These are phyloP conservation scores for Fusarium protoensiforme DNA, from an alignment of 2,329 filamentous ascomycete genomes.

Conservation along the genomic window DNA sequence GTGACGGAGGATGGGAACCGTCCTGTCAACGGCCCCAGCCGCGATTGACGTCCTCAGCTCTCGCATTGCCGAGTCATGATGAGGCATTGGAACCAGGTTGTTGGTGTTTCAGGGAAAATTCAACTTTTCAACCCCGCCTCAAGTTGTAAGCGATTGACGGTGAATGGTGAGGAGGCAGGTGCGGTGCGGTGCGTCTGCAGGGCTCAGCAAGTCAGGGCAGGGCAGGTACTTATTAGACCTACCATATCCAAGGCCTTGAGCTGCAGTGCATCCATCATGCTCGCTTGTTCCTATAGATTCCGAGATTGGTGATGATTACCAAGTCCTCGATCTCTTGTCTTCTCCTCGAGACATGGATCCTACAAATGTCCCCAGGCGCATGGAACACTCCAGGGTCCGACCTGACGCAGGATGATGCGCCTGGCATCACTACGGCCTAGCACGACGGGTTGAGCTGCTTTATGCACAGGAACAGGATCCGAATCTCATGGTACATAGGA, in stretches of 20 bases:
- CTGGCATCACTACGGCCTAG: not conserved
- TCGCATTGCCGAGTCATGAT: constrained; percentile 30
- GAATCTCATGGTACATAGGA: constrained; percentile 12
- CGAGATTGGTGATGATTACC: constrained; percentile 2
- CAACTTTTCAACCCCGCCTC: constrained; percentile 5
- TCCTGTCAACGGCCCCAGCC: constrained; percentile 5
- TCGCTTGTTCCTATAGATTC: constrained; percentile 7
- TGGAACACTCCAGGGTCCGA: constrained; percentile 14
- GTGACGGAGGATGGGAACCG: constrained; percentile 18
- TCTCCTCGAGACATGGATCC: not conserved
- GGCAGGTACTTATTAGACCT: not conserved
- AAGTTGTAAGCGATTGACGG: constrained; percentile 11
- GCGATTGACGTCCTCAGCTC: constrained; percentile 4
- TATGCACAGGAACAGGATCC: constrained; percentile 20
- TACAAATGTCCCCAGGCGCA: constrained; percentile 21
- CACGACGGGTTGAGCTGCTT: constrained; percentile 2
- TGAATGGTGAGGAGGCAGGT: constrained; percentile 10
- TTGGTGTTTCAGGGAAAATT: constrained; percentile 31
- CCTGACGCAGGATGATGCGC: not conserved
- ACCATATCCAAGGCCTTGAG: not conserved
- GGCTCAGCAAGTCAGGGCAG: not conserved
- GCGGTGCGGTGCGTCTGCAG: not conserved
- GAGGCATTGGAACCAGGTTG: constrained; percentile 17
- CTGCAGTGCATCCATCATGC: not conserved
- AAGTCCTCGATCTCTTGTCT: not conserved